Evolutionary conservation across 768 basidiomycete species (phyloP).

Genomic region (Pholiota molesta): DNA sequence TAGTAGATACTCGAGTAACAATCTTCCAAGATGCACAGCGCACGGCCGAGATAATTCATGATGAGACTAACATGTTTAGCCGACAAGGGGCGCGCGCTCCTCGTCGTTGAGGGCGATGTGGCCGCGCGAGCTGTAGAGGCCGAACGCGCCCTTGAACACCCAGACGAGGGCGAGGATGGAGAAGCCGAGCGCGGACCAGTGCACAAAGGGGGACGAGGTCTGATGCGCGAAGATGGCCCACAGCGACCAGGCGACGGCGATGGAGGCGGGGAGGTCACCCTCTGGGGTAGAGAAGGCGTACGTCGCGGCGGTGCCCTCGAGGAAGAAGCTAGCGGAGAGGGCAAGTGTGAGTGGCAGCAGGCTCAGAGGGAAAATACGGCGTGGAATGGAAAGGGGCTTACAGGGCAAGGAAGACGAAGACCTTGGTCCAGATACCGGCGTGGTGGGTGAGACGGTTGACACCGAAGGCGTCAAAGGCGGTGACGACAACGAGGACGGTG

Average conservation of each 20-base stretch:
- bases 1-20: not conserved
- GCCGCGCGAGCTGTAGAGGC: slow-evolving; percentile 51
- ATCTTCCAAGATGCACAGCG: not conserved
- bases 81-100: slow-evolving; percentile 85
- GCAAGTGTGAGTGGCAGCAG: slow-evolving; percentile 6
- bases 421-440: slow-evolving; percentile 90
- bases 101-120: slow-evolving; percentile 76
- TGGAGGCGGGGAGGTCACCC: slow-evolving; percentile 90
- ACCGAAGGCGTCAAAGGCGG: slow-evolving; percentile 90
- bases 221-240: slow-evolving; percentile 91
- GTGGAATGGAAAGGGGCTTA: slow-evolving; percentile 38
- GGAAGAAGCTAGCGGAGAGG: slow-evolving; percentile 71
- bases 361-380: slow-evolving; percentile 4
- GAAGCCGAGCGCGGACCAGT: slow-evolving; percentile 87
- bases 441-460: slow-evolving; percentile 63
- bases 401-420: slow-evolving; percentile 93
- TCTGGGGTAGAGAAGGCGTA: slow-evolving; percentile 91
- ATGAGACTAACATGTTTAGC: slow-evolving; percentile 17
- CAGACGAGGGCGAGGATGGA: slow-evolving; percentile 84
- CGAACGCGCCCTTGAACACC: slow-evolving; percentile 76
- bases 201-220: slow-evolving; percentile 70
- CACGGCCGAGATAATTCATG: not conserved
- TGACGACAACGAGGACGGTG: slow-evolving; percentile 79
- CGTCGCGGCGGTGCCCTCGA: slow-evolving; percentile 88
- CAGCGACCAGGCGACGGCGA: slow-evolving; percentile 92